These are phyloP conservation scores for Blepharisma stoltei DNA, from an alignment of 73 alveolate species.

Conservation along the genomic window DNA sequence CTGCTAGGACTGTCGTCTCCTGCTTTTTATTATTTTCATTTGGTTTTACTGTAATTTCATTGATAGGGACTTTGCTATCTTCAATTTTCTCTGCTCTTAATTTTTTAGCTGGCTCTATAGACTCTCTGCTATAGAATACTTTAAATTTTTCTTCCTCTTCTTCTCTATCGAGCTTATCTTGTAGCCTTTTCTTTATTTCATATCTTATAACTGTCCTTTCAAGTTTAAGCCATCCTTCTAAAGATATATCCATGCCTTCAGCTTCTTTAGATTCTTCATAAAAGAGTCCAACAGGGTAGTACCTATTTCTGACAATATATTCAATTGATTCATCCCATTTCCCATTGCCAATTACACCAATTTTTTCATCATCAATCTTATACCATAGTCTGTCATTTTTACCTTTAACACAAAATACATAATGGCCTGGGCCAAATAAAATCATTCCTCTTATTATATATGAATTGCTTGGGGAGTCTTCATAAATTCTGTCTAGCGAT, in stretches of 20 bases:
- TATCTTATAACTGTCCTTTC: not conserved
- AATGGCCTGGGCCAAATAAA: slow-evolving; percentile 7
- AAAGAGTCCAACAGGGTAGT: slow-evolving; percentile 6
- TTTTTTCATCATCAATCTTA: slow-evolving; percentile 26
- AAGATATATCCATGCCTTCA: not conserved
- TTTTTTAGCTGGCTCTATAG: too few species aligned
- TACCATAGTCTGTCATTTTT: not conserved
- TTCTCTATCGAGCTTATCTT: not conserved
- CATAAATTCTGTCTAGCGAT: not conserved
- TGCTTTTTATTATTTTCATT: too few species aligned
- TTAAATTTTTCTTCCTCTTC: not conserved
- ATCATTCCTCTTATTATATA: not conserved
- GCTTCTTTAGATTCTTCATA: not conserved
- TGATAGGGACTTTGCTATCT: too few species aligned
- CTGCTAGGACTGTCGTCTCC: too few species aligned
- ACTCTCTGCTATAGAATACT: too few species aligned
- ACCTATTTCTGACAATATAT: not conserved
- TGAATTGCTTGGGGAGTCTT: not conserved
- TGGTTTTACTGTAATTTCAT: too few species aligned
- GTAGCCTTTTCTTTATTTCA: not conserved
- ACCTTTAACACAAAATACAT: not conserved
- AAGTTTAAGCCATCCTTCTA: not conserved
- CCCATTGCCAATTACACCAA: not conserved
- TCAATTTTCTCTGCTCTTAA: too few species aligned
- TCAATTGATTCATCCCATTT: not conserved